Base-by-base conservation (phyloP, 179 eudicot genomes). In the Vitellaria paradoxa region DNA sequence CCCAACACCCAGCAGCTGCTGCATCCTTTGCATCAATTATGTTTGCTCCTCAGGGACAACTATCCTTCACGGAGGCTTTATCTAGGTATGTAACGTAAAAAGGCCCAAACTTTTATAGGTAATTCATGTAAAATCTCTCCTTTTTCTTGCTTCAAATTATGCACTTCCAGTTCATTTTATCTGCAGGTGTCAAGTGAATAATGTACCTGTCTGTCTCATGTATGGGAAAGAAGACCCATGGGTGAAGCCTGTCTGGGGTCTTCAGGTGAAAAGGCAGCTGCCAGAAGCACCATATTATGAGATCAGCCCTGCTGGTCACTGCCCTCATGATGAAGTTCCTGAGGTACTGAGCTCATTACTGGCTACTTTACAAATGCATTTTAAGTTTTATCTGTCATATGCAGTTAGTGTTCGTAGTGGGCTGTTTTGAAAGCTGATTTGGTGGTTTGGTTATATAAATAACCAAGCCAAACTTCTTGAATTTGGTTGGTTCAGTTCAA, bases 141-240 rank as follows among this genome's bases (percentile, higher is more conserved):
- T 63, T 47, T 49, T 26, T 21, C 53, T 66, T 40, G 15, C 30
- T 69, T 46, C 42, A 78, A 64, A 61, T 77, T 52, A 70, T 78
- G 70, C 62, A 26, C 46, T 70, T 78, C 69, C 46, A 45, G 63
- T 65, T 26, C 23, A 40, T 80, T 78, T 17, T 56, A 12, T 14
- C 37, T 64, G 40, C 78, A 95, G 97, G 85, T 88, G 97, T 79
- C 80, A 78, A 78, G 85, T 80, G 80, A 86, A 82, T 78, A 82
- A 85, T 12, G 62, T 88, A 76, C 97, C 97, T 3, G 79, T 95
- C 65, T 95, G 96, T 76, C 97, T 95, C 40, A 40, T 91, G 86
- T 95, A 95, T 72, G 99, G 99, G 24, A 95, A 90, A 84, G 97
- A 95, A 85, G 99, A 95, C 76, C 99, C 99, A 11, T 95, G 99